Base-by-base conservation (phyloP, 2,329 filamentous ascomycete genomes). In the Ophiostoma populinum region DNA sequence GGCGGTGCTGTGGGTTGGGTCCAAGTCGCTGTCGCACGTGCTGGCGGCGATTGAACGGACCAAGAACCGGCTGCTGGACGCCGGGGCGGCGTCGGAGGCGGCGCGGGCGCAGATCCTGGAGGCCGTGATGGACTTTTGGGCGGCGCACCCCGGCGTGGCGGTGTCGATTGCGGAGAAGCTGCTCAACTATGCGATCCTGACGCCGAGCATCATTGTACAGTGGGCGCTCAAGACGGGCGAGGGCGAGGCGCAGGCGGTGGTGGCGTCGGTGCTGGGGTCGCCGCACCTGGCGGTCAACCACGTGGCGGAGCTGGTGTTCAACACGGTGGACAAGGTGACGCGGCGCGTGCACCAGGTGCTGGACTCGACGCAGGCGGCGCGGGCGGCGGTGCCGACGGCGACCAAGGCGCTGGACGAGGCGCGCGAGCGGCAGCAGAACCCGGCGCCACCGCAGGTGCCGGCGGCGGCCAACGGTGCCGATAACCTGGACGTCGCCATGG, bases 131-230 rank as follows among this genome's bases (percentile, higher is more conserved):
- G 67, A 75, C 26, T 98, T 94, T 61, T 98, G 90, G 90, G 70
- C 71, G 31, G 77, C 87, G 21, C 87, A 98, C 48, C 85, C 87
- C 0, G 90, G 90, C 40, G 77, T 92, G 28, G 90, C 85, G 3
- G 72, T 95, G 45, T 81, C 80, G 46, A 92, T 98, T 47, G 70
- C 95, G 39, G 87, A 95, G 62, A 95, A 95, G 57, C 69, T 98
- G 5, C 75, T 98, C 46, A 98, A 95, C 59, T 98, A 94, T 59
- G 86, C 81, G 11, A 93, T 98, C 47, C 66, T 98, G 24, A 85
- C 79, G 7, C 90, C 90, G 0, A 63, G 75, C 38, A 77, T 76
- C 12, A 85, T 98, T 19, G 69, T 94, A 32, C 76, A 92, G 49
- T 98, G 90, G 90, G 82, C 82, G 1, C 65, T 98, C 25, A 5